Evolutionary conservation across 164 flowering plant species (phyloP).

Genomic region (Vitis amurensis): DNA sequence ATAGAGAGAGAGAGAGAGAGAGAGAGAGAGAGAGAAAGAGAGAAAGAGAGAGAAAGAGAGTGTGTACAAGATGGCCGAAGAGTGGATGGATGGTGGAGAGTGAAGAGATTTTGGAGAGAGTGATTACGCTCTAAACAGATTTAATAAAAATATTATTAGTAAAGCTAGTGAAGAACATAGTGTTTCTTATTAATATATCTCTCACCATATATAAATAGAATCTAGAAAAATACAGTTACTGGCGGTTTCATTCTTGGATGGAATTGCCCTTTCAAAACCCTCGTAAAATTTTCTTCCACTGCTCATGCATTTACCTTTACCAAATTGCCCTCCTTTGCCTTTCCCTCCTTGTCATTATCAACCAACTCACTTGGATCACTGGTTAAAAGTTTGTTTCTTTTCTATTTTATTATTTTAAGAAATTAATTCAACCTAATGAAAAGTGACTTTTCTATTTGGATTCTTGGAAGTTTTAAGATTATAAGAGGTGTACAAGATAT

Average conservation of each 20-base stretch:
- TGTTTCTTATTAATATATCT: background rate
- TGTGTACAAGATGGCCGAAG: conserved; percentile 32
- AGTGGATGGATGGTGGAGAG: conserved; percentile 29
- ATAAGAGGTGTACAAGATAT: too few species aligned
- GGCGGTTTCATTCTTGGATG: background rate
- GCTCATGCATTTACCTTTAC: too few species aligned
- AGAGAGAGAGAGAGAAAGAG: conserved; percentile 28
- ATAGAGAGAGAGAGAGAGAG: conserved; percentile 24
- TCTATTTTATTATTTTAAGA: background rate
- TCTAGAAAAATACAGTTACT: conserved; percentile 17
- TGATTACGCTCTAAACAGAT: background rate
- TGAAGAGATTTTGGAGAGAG: background rate
- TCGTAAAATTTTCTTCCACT: background rate
- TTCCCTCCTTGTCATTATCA: too few species aligned
- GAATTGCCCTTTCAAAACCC: background rate
- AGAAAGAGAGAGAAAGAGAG: conserved; percentile 26
- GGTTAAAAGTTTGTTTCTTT: too few species aligned
- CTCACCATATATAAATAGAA: background rate
- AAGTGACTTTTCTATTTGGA: too few species aligned
- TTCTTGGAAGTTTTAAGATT: background rate
- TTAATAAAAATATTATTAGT: background rate
- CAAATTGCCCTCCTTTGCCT: too few species aligned
- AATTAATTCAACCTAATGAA: background rate
- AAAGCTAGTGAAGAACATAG: conserved; percentile 3
- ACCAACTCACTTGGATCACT: too few species aligned